Base-by-base conservation (phyloP, 2,329 filamentous ascomycete genomes). In the Paracoccidioides lutzii region DNA sequence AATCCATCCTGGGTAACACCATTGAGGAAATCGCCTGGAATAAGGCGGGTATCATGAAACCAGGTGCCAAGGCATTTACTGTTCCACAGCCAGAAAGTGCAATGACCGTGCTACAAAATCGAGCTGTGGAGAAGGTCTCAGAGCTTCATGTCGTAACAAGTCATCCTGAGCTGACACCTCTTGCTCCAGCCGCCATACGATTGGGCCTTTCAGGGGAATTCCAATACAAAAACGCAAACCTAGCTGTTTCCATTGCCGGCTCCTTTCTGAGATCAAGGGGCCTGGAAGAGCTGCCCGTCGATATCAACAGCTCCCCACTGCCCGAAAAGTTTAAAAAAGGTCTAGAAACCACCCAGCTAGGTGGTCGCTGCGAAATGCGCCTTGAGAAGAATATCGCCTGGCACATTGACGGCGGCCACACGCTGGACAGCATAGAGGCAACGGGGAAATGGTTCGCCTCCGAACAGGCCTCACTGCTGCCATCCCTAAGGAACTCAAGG, bases 321-420 rank as follows among this genome's bases (percentile, higher is more conserved):
- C 81, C 87, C 0, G 67, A 71, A 9, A 78, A 80, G 55, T 84
- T 94, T 67, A 67, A 78, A 37, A 72, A 71, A 12, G 89, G 88
- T 0, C 71, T 96, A 2, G 78, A 82, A 60, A 67, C 77, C 53
- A 86, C 88, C 0, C 79, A 76, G 2, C 80, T 90, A 60, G 79
- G 86, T 14, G 90, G 90, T 0, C 79, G 90, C 14, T 94, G 88
- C 64, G 89, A 96, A 66, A 79, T 79, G 30, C 71, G 88, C 2
- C 71, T 69, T 37, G 78, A 82, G 58, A 67, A 69, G 38, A 74
- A 77, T 33, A 74, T 87, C 8, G 77, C 77, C 14, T 95, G 90
- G 89, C 83, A 85, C 61, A 81, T 95, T 14, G 90, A 96, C 64
- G 89, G 90, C 2, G 90, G 88, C 1, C 90, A 96, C 67, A 96